Evolutionary conservation across 176 grass and related monocot species (phyloP), one percentile per base, ranked within the genome.

Genomic region (Pontederia crassipes): DNA sequence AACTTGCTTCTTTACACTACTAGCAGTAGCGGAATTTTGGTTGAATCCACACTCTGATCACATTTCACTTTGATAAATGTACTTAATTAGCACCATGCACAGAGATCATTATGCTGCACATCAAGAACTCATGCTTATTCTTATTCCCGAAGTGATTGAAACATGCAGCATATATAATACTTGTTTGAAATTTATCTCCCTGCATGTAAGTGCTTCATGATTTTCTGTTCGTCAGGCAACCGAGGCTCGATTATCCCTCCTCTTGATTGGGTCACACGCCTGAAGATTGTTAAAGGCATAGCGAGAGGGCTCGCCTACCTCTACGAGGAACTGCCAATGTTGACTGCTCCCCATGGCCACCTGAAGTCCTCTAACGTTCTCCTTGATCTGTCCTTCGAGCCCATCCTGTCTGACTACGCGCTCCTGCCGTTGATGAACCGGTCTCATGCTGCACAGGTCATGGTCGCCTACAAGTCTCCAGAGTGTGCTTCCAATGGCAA

Each of bases 331-430:
- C 74, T 98, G 0, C 88, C 93, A 9, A 98, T 86, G 93, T 73
- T 98, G 52, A 75, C 77, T 2, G 77, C 89, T 24, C 86, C 93
- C 9, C 93, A 98, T 54, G 93, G 93, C 29, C 93, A 98, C 71
- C 84, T 98, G 46, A 98, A 98, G 80, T 91, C 88, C 54, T 90
- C 93, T 2, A 98, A 98, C 24, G 81, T 98, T 6, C 84, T 98
- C 27, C 79, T 98, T 28, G 49, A 79, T 40, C 70, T 74, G 1
- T 48, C 50, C 2, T 60, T 76, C 20, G 74, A 83, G 73, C 87
- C 93, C 28, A 11, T 79, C 28, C 85, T 98, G 4, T 74, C 73
- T 46, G 93, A 98, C 79, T 98, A 98, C 16, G 81, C 88, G 54
- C 79, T 98, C 16, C 63, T 81, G 0, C 93, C 93, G 2, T 77